Evolutionary conservation across 2,329 filamentous ascomycete genomes (phyloP).

Genomic region (Trichoderma endophyticum): DNA sequence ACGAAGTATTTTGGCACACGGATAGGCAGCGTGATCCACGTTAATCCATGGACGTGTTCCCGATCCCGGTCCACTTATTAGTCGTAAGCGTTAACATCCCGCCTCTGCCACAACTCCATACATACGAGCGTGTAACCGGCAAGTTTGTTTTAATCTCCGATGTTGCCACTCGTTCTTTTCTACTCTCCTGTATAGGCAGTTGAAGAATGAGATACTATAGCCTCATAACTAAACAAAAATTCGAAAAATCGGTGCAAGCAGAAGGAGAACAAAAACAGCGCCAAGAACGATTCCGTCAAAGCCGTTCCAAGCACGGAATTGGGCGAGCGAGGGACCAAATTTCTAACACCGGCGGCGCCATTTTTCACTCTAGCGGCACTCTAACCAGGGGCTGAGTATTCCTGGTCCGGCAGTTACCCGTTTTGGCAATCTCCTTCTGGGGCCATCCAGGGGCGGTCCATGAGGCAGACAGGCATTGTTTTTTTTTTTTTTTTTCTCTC

Average conservation of each 20-base stretch:
- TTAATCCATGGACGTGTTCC: neutral
- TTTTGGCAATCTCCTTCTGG: conserved; percentile 1
- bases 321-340: neutral
- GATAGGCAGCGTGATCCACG: neutral
- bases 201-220: neutral
- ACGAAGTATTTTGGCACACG: neutral
- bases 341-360: conserved; percentile 10
- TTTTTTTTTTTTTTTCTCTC: neutral
- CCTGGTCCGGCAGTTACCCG: conserved; percentile 4
- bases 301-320: neutral
- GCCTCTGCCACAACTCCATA: neutral
- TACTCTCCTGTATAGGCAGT: neutral
- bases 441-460: conserved; percentile 7
- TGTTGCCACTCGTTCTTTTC: neutral
- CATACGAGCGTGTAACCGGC: neutral
- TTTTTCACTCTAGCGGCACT: neutral
- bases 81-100: neutral
- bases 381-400: neutral
- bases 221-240: neutral
- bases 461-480: conserved; percentile 3
- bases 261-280: neutral
- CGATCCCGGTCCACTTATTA: neutral
- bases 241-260: neutral
- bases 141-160: neutral
- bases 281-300: neutral